These are phyloP conservation scores for Oligophagozyma castellii DNA, from an alignment of 1,139 yeast genomes.

Conservation along the genomic window DNA sequence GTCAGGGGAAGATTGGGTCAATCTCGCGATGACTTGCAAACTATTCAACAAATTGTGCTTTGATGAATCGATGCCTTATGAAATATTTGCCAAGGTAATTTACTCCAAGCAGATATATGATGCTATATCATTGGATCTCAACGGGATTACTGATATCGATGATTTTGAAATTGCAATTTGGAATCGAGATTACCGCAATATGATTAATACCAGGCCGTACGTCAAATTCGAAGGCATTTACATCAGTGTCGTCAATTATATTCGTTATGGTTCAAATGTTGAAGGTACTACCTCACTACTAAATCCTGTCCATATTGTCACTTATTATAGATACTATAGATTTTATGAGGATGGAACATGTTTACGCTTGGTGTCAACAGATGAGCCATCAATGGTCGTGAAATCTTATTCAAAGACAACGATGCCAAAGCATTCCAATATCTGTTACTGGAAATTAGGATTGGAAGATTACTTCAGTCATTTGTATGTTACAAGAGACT, in stretches of 20 bases:
- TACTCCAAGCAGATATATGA: slow-evolving; percentile 47
- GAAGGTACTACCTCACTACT: slow-evolving; percentile 58
- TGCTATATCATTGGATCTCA: slow-evolving; percentile 26
- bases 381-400: slow-evolving; percentile 52
- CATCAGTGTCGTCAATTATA: slow-evolving; percentile 72
- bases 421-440: slow-evolving; percentile 20
- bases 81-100: slow-evolving; percentile 37
- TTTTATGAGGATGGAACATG: slow-evolving; percentile 73
- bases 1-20: slow-evolving; percentile 57
- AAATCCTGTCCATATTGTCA: slow-evolving; percentile 68
- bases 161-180: slow-evolving; percentile 33
- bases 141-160: slow-evolving; percentile 32
- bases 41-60: slow-evolving; percentile 52
- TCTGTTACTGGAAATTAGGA: slow-evolving; percentile 41
- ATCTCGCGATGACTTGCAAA: slow-evolving; percentile 48
- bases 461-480: slow-evolving; percentile 35
- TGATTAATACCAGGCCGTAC: slow-evolving; percentile 50
- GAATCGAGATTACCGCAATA: slow-evolving; percentile 38
- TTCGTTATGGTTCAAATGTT: slow-evolving; percentile 62
- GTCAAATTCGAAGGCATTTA: slow-evolving; percentile 73
- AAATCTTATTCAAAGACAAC: slow-evolving; percentile 33
- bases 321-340: slow-evolving; percentile 74
- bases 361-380: slow-evolving; percentile 46
- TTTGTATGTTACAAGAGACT: slow-evolving; percentile 47
- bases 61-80: slow-evolving; percentile 37